Conservation (phyloP, 2,329 filamentous ascomycete species). For the Drechslerella stenobrocha region DNA sequence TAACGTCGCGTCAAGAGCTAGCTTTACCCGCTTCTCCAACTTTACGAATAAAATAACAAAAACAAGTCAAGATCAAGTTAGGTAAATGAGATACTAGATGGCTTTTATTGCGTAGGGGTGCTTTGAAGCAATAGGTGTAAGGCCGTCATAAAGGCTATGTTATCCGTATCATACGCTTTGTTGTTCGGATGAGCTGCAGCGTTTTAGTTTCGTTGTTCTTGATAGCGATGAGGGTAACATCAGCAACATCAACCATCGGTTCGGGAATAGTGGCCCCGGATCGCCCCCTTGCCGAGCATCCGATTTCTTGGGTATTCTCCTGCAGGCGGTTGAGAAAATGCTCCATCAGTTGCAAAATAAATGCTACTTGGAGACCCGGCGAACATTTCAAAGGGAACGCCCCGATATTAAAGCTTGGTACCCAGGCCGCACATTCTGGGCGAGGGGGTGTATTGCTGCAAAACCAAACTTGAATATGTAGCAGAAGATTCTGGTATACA, state of each 20-base stretch:
- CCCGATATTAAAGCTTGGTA: conserved; percentile 6
- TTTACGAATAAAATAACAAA: too few relatives aligned
- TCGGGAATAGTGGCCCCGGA: background rate
- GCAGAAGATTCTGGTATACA: conserved; percentile 2
- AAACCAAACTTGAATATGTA: background rate
- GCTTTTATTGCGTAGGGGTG: too few relatives aligned
- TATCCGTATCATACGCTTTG: conserved; percentile 3
- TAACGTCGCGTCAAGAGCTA: too few relatives aligned
- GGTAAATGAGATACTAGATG: too few relatives aligned
- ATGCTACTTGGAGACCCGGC: background rate
- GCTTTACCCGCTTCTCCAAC: too few relatives aligned
- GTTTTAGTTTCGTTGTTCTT: background rate
- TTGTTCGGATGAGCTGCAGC: background rate
- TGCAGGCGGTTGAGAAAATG: conserved; percentile 5
- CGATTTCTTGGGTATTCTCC: background rate
- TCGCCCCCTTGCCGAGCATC: background rate
- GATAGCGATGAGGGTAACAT: background rate
- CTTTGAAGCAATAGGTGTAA: background rate
- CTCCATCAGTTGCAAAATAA: conserved; percentile 8
- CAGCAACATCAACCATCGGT: background rate
- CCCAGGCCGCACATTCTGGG: background rate
- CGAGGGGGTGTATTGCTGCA: background rate
- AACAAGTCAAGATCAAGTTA: too few relatives aligned
- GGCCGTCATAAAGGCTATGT: too few relatives aligned
- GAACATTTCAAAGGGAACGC: background rate